Evolutionary conservation across 352 stramenopile species (phyloP).

Genomic region (Phytophthora sp.): DNA sequence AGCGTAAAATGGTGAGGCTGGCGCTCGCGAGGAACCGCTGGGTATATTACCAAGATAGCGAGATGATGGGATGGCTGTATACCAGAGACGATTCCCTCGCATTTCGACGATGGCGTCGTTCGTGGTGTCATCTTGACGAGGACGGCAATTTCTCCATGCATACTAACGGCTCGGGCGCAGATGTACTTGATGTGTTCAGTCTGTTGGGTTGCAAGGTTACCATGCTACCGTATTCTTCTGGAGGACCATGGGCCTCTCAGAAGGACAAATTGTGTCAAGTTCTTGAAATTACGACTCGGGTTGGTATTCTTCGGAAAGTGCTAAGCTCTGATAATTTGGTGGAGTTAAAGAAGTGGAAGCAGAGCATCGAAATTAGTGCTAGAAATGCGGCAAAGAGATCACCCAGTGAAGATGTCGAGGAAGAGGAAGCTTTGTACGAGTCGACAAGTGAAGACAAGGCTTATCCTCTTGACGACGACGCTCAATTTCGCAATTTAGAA

Average conservation of each 20-base stretch:
- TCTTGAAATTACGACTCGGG: constrained; percentile 65
- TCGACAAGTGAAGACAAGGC: constrained; percentile 31
- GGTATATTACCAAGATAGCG: constrained; percentile 61
- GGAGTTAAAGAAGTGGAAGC: constrained; percentile 79
- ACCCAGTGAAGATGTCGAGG: constrained; percentile 35
- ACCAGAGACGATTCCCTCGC: constrained; percentile 82
- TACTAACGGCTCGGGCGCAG: constrained; percentile 67
- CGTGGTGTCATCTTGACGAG: constrained; percentile 82
- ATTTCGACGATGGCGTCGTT: constrained; percentile 83
- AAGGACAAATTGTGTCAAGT: constrained; percentile 38
- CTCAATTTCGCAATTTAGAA: constrained; percentile 10
- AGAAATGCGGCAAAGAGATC: constrained; percentile 46
- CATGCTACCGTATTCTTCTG: constrained; percentile 53
- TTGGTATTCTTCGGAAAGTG: constrained; percentile 62
- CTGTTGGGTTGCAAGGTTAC: constrained; percentile 72
- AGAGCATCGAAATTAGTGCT: constrained; percentile 65
- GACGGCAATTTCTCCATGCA: constrained; percentile 75
- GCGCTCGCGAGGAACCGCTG: constrained; percentile 62
- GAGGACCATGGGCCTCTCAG: constrained; percentile 53
- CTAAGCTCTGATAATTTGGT: constrained; percentile 61
- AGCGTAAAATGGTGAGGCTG: constrained; percentile 66
- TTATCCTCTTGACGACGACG: constrained; percentile 16
- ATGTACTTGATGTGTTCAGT: constrained; percentile 73
- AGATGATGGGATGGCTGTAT: constrained; percentile 87
- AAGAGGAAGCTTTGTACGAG: constrained; percentile 42